phyloP scores from a whole-genome alignment of 2,329 filamentous ascomycete species.

The Zymoseptoria pseudotritici region DNA sequence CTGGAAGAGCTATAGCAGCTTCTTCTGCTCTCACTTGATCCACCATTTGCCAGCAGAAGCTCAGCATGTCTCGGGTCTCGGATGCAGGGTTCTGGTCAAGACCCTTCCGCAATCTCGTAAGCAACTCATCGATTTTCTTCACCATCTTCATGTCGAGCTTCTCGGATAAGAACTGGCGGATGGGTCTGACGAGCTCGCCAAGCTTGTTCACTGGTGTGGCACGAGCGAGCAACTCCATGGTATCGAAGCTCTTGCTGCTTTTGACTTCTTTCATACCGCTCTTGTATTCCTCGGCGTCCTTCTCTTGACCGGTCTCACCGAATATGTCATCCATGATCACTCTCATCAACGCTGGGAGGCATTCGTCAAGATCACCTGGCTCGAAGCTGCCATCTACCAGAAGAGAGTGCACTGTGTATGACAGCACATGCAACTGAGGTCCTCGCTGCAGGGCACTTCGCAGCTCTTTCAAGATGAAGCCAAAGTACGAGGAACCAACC shows the following conservation, averaged over 20 bases:
- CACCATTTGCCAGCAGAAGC: slow-evolving; percentile 93
- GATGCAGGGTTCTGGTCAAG: slow-evolving; percentile 74
- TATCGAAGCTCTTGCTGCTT: slow-evolving; percentile 95
- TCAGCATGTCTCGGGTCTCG: slow-evolving; percentile 70
- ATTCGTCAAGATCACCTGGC: slow-evolving; percentile 84
- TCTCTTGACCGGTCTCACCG: slow-evolving; percentile 84
- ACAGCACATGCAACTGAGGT: slow-evolving; percentile 90
- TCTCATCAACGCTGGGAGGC: slow-evolving; percentile 65
- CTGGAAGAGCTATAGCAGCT: slow-evolving; percentile 10
- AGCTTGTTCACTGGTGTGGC: slow-evolving; percentile 70
- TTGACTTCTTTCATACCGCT: slow-evolving; percentile 97
- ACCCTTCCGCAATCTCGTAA: slow-evolving; percentile 75
- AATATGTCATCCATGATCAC: slow-evolving; percentile 98
- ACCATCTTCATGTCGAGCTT: slow-evolving; percentile 76
- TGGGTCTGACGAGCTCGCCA: slow-evolving; percentile 66
- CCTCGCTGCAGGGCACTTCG: slow-evolving; percentile 74
- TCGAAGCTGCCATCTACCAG: slow-evolving; percentile 67
- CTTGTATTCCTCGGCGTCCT: slow-evolving; percentile 91
- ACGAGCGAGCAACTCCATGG: slow-evolving; percentile 85
- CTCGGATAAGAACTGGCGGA: slow-evolving; percentile 72
- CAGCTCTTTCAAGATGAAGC: slow-evolving; percentile 89
- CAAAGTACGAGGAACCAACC: slow-evolving; percentile 74
- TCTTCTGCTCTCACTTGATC: slow-evolving; percentile 61
- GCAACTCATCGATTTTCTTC: slow-evolving; percentile 82
- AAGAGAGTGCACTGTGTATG: slow-evolving; percentile 89